These are phyloP conservation scores for Bassia scoparia DNA, from an alignment of 148 eudicot genomes.

Conservation along the genomic window DNA sequence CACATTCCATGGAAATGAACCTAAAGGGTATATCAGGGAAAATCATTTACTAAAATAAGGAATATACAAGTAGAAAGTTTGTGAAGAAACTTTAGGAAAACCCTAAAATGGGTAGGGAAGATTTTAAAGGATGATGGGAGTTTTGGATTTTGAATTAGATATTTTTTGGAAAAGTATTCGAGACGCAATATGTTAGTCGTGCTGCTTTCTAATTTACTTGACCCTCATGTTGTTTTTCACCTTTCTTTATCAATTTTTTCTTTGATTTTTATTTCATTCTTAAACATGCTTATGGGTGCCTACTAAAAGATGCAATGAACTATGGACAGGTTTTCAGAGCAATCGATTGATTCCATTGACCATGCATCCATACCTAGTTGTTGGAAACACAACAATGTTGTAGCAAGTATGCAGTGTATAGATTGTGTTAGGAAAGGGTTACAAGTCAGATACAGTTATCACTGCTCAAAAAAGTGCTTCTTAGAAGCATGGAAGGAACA, in stretches of 20 bases:
- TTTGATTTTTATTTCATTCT: background rate
- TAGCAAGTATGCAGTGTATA: constrained; percentile 60
- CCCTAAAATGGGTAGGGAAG: no score
- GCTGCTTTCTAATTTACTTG: no score
- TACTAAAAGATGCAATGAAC: constrained; percentile 10
- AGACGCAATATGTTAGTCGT: no score
- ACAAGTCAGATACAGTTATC: constrained; percentile 54
- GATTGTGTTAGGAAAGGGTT: constrained; percentile 64
- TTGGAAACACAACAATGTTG: constrained; percentile 49
- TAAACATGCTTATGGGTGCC: background rate
- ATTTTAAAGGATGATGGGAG: no score
- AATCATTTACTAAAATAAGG: no score
- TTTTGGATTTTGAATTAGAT: no score
- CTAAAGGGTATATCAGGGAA: no score
- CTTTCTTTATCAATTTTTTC: background rate
- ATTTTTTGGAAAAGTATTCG: no score
- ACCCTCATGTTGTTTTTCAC: no score
- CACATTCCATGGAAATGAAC: no score
- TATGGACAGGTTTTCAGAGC: constrained; percentile 21
- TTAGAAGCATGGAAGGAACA: constrained; percentile 69
- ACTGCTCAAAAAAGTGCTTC: constrained; percentile 63
- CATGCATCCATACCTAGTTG: constrained; percentile 23
- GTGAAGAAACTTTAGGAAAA: no score
- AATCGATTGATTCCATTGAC: background rate
- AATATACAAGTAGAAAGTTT: no score